phyloP scores from a whole-genome alignment of 2,329 filamentous ascomycete genomes.

The Phyllosticta ampelicida region DNA sequence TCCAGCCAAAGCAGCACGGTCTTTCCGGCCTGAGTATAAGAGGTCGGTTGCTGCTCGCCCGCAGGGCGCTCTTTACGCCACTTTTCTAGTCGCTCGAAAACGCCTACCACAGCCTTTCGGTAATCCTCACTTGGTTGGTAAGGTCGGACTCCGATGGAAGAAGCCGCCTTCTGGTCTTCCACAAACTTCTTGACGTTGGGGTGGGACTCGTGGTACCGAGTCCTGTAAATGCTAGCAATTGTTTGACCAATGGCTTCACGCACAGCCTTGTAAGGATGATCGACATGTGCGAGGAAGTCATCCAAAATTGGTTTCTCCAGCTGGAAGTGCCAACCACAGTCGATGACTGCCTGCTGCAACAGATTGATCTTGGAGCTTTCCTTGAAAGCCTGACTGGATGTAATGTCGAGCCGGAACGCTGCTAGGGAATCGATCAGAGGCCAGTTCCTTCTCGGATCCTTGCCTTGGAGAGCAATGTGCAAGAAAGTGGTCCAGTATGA shows the following conservation, averaged over 20 bases:
- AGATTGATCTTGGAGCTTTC: conserved; percentile 94
- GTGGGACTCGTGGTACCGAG: conserved; percentile 89
- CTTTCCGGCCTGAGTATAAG: conserved; percentile 93
- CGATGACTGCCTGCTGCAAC: conserved; percentile 75
- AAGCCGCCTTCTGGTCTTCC: conserved; percentile 64
- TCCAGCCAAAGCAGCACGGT: conserved; percentile 94
- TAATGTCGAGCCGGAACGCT: conserved; percentile 83
- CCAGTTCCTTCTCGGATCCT: conserved; percentile 78
- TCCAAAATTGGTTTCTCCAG: conserved; percentile 77
- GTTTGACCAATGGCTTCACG: conserved; percentile 89
- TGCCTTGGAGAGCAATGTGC: conserved; percentile 76
- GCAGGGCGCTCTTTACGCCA: conserved; percentile 79
- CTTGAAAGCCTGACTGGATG: conserved; percentile 95
- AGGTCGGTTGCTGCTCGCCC: conserved; percentile 84
- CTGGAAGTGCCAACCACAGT: conserved; percentile 94
- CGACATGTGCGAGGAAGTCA: conserved; percentile 81
- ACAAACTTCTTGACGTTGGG: conserved; percentile 66
- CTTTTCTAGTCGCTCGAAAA: conserved; percentile 69
- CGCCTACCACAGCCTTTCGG: conserved; percentile 54
- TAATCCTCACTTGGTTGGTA: conserved; percentile 73
- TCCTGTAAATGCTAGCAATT: conserved; percentile 78
- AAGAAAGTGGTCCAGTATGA: conserved; percentile 93
- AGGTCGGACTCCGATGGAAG: conserved; percentile 73
- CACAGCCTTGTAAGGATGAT: conserved; percentile 96
- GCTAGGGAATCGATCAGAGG: conserved; percentile 76